These are phyloP conservation scores for Boechera divaricarpa DNA, from an alignment of 345 rosid species.

Conservation along the genomic window DNA sequence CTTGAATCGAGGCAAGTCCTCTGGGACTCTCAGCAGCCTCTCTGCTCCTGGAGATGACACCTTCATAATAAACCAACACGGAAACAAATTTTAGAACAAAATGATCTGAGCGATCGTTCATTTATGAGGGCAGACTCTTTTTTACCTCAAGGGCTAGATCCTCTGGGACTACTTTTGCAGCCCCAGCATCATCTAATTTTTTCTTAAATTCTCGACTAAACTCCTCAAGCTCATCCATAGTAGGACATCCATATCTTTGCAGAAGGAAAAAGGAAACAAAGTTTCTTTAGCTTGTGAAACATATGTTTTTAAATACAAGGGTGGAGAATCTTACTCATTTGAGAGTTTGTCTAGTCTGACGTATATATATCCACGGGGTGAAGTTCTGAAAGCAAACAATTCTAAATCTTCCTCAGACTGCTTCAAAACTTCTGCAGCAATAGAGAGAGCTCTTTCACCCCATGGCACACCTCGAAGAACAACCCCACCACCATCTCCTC, in stretches of 20 bases:
- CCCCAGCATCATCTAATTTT: conserved; percentile 82
- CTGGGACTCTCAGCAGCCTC: conserved; percentile 78
- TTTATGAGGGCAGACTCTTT: conserved; percentile 7
- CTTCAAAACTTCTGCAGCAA: conserved; percentile 61
- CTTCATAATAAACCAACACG: conserved; percentile 46
- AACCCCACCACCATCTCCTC: conserved; percentile 92
- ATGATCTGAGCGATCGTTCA: background rate
- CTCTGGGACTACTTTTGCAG: conserved; percentile 63
- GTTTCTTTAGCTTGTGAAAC: conserved; percentile 22
- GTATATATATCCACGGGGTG: conserved; percentile 79
- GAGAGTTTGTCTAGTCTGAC: conserved; percentile 82
- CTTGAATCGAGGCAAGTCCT: conserved; percentile 68
- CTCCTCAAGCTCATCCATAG: conserved; percentile 78
- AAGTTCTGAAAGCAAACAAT: conserved; percentile 77
- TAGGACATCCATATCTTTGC: conserved; percentile 83
- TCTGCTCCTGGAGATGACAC: conserved; percentile 94
- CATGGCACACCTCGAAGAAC: conserved; percentile 68
- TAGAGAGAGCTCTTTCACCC: conserved; percentile 75
- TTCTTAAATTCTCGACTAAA: conserved; percentile 72
- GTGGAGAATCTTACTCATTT: conserved; percentile 55
- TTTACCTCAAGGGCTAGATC: conserved; percentile 85
- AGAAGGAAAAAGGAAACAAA: background rate
- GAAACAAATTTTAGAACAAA: background rate
- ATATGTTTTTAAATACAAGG: background rate
- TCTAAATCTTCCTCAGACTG: conserved; percentile 58